phyloP scores from a whole-genome alignment of 2,329 filamentous ascomycete species.

The Fusarium subtropicale region DNA sequence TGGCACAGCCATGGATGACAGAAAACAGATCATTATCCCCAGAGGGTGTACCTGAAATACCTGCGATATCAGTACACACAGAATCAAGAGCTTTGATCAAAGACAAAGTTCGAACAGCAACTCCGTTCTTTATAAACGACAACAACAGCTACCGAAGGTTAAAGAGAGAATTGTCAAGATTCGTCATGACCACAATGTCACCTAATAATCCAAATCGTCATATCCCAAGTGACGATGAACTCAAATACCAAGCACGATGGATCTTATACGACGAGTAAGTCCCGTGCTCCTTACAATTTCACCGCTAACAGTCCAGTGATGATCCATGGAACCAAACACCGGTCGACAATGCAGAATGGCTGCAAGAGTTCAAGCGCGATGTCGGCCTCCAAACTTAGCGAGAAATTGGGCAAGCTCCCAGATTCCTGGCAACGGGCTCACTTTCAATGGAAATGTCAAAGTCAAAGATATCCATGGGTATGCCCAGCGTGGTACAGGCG shows the following conservation, averaged over 20 bases:
- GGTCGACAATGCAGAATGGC: constrained; percentile 40
- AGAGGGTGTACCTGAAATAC: constrained; percentile 10
- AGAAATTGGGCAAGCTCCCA: constrained; percentile 43
- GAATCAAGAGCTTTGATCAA: constrained; percentile 10
- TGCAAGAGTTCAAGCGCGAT: constrained; percentile 40
- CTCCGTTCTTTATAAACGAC: constrained; percentile 38
- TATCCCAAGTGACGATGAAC: constrained; percentile 33
- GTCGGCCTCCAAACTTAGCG: constrained; percentile 26
- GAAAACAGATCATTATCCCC: constrained; percentile 29
- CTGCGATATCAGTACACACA: constrained; percentile 13
- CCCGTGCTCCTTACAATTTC: rapidly evolving
- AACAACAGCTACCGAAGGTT: constrained; percentile 38
- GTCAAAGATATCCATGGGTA: constrained; percentile 95
- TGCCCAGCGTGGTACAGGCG: constrained; percentile 86
- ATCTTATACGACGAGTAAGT: constrained; percentile 40
- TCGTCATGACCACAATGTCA: constrained; percentile 38
- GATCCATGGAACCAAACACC: constrained; percentile 43
- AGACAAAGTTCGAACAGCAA: constrained; percentile 30
- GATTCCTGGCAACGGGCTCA: constrained; percentile 55
- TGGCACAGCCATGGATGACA: constrained; percentile 18
- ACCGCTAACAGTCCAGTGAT: constrained; percentile 22
- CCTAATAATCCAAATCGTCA: constrained; percentile 37
- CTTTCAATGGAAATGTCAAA: constrained; percentile 84
- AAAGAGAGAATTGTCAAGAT: constrained; percentile 28
- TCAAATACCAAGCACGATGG: constrained; percentile 38